Evolutionary conservation across 306 rosid genomes (phyloP), one percentile per base, ranked within the genome.

Genomic region (Ceratonia siliqua): DNA sequence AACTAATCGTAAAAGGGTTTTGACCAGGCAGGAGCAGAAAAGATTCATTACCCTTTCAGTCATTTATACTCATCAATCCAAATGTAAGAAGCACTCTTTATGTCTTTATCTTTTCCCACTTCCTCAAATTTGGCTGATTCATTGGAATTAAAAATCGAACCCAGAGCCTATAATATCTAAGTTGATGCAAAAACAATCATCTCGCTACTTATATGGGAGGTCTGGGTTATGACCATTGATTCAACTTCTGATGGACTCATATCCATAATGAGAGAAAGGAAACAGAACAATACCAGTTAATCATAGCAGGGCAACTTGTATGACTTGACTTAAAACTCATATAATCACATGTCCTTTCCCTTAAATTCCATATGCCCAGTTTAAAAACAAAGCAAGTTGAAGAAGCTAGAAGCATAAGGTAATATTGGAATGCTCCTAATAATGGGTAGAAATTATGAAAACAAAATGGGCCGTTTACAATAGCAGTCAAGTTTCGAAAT

Each of bases 401-500:
- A 22, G 17, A 55, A 55, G 15, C 33, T 12, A 58, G 6, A 54
- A 54, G 33, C 17, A 24, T 10, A 54, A 9, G 7, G 6, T 11
- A n/a, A 54, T 54, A 32, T 22, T 21, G 61, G 15, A 17, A 10
- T 10, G 61, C 61, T 8, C 15, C 61, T 15, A 5, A 17, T 17
- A 27, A 2, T 10, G 2, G 5, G n/a, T 4, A 54, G 7, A n/a
- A 36, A 57, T 1, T 2, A 8, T 41, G 2, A 8, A 62, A 70
- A 62, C 45, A 49, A 70, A 72, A 55, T 7, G 78, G 82, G 68
- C 5, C 22, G 5, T 0, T 21, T 20, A 8, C 18, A 68, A 3
- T 38, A 11, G 63, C 36, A 56, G 21, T 5, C 21, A 27, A 28
- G 39, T 14, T 17, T 5, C 4, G 39, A 57, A 18, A 61, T n/a